Evolutionary conservation across 371 early-diverging fungal genomes (phyloP), one percentile per base, ranked within the genome.

Genomic region (Mycotypha africana): DNA sequence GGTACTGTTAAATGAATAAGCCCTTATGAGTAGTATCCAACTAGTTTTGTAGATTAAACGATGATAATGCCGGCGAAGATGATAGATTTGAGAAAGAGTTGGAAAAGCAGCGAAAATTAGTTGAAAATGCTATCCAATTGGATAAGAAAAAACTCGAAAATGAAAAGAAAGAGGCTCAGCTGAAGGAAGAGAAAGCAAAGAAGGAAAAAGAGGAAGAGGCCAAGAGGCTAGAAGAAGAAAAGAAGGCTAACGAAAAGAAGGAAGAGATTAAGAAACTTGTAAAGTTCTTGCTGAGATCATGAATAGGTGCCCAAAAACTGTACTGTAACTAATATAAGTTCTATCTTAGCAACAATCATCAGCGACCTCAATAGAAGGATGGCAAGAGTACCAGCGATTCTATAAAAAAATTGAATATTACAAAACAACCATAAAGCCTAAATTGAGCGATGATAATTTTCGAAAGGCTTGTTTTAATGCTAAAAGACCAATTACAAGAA

Each of bases 351-450:
- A 47, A 50, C 38, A 56, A 43, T 56, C 60, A 10, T 25, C 45
- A 2, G 51, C 60, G 1, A 42, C 47, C 11, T 72, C 67, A 14
- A 37, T 44, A 14, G 34, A 46, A 41, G 74, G 67, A 2, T 16
- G 61, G n/a, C 47, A 66, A 46, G 60, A 65, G 36, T 64, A 64
- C 40, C 36, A 65, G n/a, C 26, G 59, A 33, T 68, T 63, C 19
- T 60, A 42, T 23, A 47, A 39, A 21, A 53, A 43, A 21, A 48
- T 68, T 38, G 59, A 49, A 30, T 26, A 49, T 33, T 65, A 53
- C 23, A 49, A 59, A 24, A 19, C 25, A 16, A 49, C 38, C 6
- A 57, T 62, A 9, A 43, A 46, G 25, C 62, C 69, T 0, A 49
- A 49, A 5, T 16, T 62, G 12, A 15, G 44, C 0, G 16, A 53